Evolutionary conservation across 2,329 filamentous ascomycete genomes (phyloP).

Genomic region (Endothia cerciana): DNA sequence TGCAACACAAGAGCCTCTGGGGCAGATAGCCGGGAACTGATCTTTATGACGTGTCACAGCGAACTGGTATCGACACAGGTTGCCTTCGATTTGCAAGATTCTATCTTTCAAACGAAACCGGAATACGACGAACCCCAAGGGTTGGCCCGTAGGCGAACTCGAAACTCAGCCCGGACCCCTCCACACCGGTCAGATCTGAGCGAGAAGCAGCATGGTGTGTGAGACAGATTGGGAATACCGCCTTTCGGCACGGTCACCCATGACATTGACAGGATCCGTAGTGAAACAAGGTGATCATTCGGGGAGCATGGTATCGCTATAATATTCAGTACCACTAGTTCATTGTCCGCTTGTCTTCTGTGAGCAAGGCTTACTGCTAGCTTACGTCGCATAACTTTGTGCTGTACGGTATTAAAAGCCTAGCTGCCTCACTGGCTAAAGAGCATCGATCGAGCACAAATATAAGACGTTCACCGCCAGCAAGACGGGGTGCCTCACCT

Average conservation of each 20-base stretch:
- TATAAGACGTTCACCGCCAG: background rate
- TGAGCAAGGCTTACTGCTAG: background rate
- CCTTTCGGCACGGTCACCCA: background rate
- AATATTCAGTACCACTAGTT: background rate
- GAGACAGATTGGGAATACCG: background rate
- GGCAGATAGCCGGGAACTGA: background rate
- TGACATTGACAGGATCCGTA: background rate
- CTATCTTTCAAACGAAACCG: background rate
- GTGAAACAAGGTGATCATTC: background rate
- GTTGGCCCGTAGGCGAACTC: background rate
- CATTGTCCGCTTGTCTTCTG: background rate
- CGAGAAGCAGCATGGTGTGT: background rate
- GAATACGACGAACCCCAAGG: background rate
- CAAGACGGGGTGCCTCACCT: background rate
- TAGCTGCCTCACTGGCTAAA: background rate
- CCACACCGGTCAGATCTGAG: background rate
- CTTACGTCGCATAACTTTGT: background rate
- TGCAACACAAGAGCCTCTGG: too few relatives aligned
- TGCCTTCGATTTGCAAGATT: background rate
- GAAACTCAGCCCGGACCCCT: background rate
- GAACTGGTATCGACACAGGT: background rate
- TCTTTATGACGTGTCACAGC: background rate
- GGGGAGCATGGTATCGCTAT: background rate
- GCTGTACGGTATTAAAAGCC: background rate
- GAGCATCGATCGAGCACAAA: background rate